These are phyloP conservation scores for Kalaharituber pfeilii DNA, from an alignment of 2,329 filamentous ascomycete species.

Conservation along the genomic window DNA sequence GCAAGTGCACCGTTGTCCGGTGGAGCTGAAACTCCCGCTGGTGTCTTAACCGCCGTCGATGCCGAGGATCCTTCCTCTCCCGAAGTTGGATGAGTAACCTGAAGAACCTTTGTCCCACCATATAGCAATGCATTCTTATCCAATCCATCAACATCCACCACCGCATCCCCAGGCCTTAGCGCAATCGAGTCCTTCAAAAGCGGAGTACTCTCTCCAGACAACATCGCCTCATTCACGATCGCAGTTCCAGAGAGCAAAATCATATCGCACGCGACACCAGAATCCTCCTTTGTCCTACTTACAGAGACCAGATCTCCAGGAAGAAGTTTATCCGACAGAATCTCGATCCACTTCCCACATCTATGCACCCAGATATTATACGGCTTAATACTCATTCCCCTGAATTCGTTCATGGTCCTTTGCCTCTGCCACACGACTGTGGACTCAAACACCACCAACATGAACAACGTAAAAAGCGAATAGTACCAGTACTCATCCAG, in stretches of 20 bases:
- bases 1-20: constrained; percentile 90
- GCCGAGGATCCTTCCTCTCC: constrained; percentile 6
- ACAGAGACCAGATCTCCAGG: constrained; percentile 90
- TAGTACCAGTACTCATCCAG: constrained; percentile 99
- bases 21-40: constrained; percentile 51
- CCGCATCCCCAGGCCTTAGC: constrained; percentile 63
- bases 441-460: constrained; percentile 94
- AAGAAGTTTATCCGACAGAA: constrained; percentile 76
- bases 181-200: constrained; percentile 91
- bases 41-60: constrained; percentile 4
- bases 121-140: constrained; percentile 96
- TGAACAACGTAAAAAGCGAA: constrained; percentile 94
- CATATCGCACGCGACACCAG: constrained; percentile 95
- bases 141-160: constrained; percentile 70
- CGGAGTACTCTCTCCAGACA: constrained; percentile 94
- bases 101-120: constrained; percentile 92
- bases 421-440: constrained; percentile 99
- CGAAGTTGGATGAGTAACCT: constrained; percentile 37
- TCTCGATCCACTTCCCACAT: constrained; percentile 70
- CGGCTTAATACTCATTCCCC: constrained; percentile 98
- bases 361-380: constrained; percentile 89
- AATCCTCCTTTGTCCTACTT: constrained; percentile 85
- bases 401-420: constrained; percentile 86
- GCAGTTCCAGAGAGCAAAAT: constrained; percentile 82
- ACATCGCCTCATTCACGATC: constrained; percentile 98